Base-by-base conservation (phyloP, 306 rosid genomes). In the Luffa acutangula region DNA sequence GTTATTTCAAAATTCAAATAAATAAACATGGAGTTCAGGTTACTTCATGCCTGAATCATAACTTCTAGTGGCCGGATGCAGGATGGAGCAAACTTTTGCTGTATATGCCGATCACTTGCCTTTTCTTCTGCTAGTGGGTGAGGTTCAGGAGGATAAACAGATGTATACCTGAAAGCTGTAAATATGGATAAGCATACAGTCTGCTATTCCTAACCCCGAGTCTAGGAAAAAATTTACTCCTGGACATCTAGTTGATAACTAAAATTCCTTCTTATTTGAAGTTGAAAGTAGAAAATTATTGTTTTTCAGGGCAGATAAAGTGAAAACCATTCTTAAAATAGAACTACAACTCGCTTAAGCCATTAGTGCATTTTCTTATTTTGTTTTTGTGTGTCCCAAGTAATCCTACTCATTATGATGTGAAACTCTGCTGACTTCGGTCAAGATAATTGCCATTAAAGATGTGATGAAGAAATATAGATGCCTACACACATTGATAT, bases 111-210 rank as follows among this genome's bases (percentile, higher is more conserved):
- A 78, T 76, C 89, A 74, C 82, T 82, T 54, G 79, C 75, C 78
- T 88, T 90, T 79, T 88, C 97, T 77, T 81, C 85, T 39, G 97
- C 99, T 67, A 93, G 89, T 52, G 84, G 87, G 81, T 91, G 95
- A 77, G 97, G 97, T 78, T 87, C 93, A 20, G 97, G 97, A 75
- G 99, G 99, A 82, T 89, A 95, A 84, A 91, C 99, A 65, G 97
- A 91, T 58, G 99, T 86, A 65, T 78, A 88, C 89, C 97, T 91
- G 87, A 95, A 95, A 79, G 99, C 99, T 91, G 94, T 79, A 81
- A 62, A 75, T 78, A 36, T 78, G 54, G 83, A 83, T 78, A 79
- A 83, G 84, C 56, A 59, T 18, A 41, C 25, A 21, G 60, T 46
- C 45, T 49, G 0, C 25, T 31, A 49, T 33, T 21, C 59, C 31